phyloP scores from a whole-genome alignment of 805 yeast genomes.

The baker's yeast (Saccharomyces cerevisiae) region DNA sequence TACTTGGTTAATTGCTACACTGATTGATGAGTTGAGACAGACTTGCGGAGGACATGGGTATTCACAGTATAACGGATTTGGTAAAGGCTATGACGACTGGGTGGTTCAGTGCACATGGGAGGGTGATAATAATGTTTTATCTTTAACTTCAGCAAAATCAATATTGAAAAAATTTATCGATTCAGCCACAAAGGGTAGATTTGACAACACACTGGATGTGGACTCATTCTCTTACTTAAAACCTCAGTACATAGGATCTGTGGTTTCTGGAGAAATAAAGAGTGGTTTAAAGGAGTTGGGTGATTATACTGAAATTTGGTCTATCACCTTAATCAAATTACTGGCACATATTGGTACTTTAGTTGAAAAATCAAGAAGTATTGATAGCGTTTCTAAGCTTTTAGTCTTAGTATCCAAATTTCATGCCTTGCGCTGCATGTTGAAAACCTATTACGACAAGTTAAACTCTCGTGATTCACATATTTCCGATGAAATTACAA shows the following conservation, averaged over 20 bases:
- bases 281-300: constrained; percentile 26
- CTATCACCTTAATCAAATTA: constrained; percentile 22
- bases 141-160: constrained; percentile 78
- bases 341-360: constrained; percentile 22
- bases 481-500: constrained; percentile 32
- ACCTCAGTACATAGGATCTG: constrained; percentile 20
- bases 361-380: constrained; percentile 20
- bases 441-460: constrained; percentile 26
- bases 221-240: constrained; percentile 25
- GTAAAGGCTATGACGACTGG: constrained; percentile 84
- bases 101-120: constrained; percentile 99
- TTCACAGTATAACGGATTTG: constrained; percentile 86
- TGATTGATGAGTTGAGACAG: constrained; percentile 86
- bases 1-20: constrained; percentile 75
- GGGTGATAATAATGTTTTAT: constrained; percentile 86
- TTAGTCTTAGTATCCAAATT: constrained; percentile 34
- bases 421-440: constrained; percentile 34
- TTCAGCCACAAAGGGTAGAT: constrained; percentile 31
- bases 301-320: constrained; percentile 30
- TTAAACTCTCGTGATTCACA: constrained; percentile 14
- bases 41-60: constrained; percentile 96
- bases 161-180: constrained; percentile 37
- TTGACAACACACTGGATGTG: constrained; percentile 26
- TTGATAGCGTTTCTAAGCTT: constrained; percentile 33
- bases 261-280: constrained; percentile 16